phyloP scores from a whole-genome alignment of 1,139 yeast genomes.

The Zygoascus sp. region DNA sequence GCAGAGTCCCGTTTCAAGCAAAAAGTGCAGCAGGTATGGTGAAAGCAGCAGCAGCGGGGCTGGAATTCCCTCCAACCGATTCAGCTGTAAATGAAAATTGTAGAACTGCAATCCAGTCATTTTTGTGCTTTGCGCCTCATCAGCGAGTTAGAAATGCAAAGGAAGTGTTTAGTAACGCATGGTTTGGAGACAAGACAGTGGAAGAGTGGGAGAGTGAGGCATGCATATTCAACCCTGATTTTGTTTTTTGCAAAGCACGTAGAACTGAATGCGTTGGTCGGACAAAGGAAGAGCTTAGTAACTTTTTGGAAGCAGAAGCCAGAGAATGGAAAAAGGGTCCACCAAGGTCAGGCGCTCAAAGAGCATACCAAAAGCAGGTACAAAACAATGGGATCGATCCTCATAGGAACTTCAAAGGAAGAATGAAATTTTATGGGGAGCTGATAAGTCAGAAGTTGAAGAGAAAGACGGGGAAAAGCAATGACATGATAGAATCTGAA shows the following conservation, averaged over 20 bases:
- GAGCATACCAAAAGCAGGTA: too few species aligned
- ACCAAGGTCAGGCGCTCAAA: neutral
- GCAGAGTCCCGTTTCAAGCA: conserved; percentile 80
- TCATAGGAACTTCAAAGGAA: neutral
- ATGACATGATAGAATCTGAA: neutral
- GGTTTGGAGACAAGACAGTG: conserved; percentile 17
- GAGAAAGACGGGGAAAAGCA: neutral
- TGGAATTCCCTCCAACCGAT: conserved; percentile 16
- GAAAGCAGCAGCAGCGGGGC: conserved; percentile 17
- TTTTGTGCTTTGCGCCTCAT: conserved; percentile 23
- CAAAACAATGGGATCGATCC: too few species aligned
- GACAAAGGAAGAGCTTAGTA: neutral
- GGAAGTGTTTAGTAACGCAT: conserved; percentile 21
- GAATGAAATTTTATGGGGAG: conserved; percentile 1
- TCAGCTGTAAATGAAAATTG: conserved; percentile 27
- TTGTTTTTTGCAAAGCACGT: neutral
- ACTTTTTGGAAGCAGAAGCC: conserved; percentile 4
- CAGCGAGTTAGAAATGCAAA: conserved; percentile 21
- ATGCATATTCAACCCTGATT: neutral
- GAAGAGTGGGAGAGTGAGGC: neutral
- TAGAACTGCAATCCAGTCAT: conserved; percentile 24
- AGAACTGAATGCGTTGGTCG: neutral
- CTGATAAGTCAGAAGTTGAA: neutral
- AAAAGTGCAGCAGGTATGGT: conserved; percentile 30
- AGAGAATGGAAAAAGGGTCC: neutral